phyloP scores from a whole-genome alignment of 164 flowering plant genomes.

The Echeveria elegans region DNA sequence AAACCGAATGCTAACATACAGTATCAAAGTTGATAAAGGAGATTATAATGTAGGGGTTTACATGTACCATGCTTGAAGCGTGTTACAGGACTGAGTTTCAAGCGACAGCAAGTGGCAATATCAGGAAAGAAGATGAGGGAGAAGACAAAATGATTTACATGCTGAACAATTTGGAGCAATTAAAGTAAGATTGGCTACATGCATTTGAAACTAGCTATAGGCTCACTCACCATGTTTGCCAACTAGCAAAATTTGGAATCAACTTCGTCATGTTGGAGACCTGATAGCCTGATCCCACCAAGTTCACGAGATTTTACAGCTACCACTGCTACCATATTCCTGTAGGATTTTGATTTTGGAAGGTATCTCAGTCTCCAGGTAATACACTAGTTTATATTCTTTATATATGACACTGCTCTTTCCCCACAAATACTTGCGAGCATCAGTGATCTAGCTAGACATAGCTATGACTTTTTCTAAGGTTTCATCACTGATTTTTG shows the following conservation, averaged over 20 bases:
- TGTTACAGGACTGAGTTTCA: not conserved
- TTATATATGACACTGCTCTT: not conserved
- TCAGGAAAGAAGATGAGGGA: not conserved
- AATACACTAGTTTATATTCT: slow-evolving; percentile 14
- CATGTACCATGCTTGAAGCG: not conserved
- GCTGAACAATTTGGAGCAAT: not conserved
- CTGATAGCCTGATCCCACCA: slow-evolving; percentile 9
- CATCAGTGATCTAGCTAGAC: slow-evolving; percentile 1
- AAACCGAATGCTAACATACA: too few species aligned
- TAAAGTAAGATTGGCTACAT: not conserved
- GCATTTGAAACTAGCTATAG: not conserved
- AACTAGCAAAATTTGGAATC: slow-evolving; percentile 56
- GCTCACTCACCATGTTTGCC: slow-evolving; percentile 27
- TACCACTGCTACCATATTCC: not conserved
- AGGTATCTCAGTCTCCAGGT: slow-evolving; percentile 11
- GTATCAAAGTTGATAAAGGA: too few species aligned
- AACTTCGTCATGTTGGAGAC: slow-evolving; percentile 9
- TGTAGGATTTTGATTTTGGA: slow-evolving; percentile 15
- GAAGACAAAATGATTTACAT: not conserved
- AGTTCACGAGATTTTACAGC: slow-evolving; percentile 37
- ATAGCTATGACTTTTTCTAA: slow-evolving; percentile 33
- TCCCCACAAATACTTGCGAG: not conserved
- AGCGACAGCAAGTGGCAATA: not conserved
- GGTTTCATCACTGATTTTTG: slow-evolving; percentile 33
- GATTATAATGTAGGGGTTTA: too few species aligned